Evolutionary conservation across 345 rosid genomes (phyloP).

Genomic region (Populus davidiana): DNA sequence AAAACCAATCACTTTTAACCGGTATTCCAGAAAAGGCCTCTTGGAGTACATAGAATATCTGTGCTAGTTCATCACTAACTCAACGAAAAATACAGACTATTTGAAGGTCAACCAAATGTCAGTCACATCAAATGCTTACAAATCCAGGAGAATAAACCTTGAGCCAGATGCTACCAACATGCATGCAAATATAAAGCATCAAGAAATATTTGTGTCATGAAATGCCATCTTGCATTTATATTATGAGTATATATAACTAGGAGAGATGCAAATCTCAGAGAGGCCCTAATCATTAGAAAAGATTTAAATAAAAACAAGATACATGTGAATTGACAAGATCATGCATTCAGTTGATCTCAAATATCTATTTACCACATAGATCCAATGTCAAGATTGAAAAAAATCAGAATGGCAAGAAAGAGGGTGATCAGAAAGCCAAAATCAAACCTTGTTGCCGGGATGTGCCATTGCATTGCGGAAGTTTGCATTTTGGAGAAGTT

Average conservation of each 20-base stretch:
- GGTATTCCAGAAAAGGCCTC: not conserved
- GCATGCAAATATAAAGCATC: not conserved
- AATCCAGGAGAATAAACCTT: not conserved
- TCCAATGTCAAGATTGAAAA: not conserved
- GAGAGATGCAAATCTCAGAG: not conserved
- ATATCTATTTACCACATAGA: not conserved
- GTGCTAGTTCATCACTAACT: not conserved
- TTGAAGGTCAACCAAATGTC: not conserved
- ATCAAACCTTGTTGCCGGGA: slow-evolving; percentile 84
- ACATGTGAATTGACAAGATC: not conserved
- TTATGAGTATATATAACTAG: not conserved
- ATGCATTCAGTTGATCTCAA: not conserved
- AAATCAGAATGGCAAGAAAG: slow-evolving; percentile 11
- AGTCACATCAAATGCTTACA: not conserved
- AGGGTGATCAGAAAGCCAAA: slow-evolving; percentile 1
- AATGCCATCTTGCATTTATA: not conserved
- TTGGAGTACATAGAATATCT: not conserved
- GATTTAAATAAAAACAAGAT: not conserved
- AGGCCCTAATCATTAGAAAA: not conserved
- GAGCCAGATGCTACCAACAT: not conserved
- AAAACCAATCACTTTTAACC: not conserved
- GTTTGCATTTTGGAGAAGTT: slow-evolving; percentile 90
- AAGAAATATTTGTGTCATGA: not conserved
- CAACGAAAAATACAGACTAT: not conserved
- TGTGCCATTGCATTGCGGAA: slow-evolving; percentile 96